Base-by-base conservation (phyloP, 1,284 basidiomycete species). In the Takashimella koratensis region DNA sequence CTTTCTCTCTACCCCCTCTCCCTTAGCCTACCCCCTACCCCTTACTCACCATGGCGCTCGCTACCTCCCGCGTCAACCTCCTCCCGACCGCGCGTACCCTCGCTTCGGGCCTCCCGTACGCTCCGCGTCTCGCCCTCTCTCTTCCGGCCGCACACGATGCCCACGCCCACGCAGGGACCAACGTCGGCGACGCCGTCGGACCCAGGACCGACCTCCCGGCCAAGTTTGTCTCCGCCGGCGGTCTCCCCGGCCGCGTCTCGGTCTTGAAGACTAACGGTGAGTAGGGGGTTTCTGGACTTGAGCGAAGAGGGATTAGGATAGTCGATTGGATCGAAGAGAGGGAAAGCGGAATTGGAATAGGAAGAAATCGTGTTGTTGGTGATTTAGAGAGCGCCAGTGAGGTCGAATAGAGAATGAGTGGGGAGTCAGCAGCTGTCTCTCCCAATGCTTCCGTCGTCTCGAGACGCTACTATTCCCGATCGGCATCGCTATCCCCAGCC, bases 41-140 rank as follows among this genome's bases (percentile, higher is more conserved):
- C 30, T 36, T 16, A 8, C 30, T 8, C 8, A 36, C 30, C 8
- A 36, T 36, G 30, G 30, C 30, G 30, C 30, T 36, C 30, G 8
- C 30, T 8, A 36, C 30, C 63, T 63, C 69, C 56, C 63, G 75
- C 52, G 60, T 90, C 73, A 91, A 85, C 77, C 79, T 95, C 68
- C 78, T 88, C 43, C 87, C 90, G 55, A 90, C 90, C 45, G 84
- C 88, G 62, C 84, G 87, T 71, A 79, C 83, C 8, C 82, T 88
- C 58, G 81, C 90, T 42, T 84, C 82, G 43, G 95, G 95, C 62
- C 95, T 95, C 60, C 98, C 98, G 79, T 88, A 95, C 79, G 87
- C 97, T 59, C 92, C 93, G 69, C 95, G 96, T 77, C 83, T 98
- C 65, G 90, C 90, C 54, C 86, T 95, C 75, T 86, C 95, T 74